Conservation (phyloP, 768 basidiomycete genomes). For the Tulasnella sp. region DNA sequence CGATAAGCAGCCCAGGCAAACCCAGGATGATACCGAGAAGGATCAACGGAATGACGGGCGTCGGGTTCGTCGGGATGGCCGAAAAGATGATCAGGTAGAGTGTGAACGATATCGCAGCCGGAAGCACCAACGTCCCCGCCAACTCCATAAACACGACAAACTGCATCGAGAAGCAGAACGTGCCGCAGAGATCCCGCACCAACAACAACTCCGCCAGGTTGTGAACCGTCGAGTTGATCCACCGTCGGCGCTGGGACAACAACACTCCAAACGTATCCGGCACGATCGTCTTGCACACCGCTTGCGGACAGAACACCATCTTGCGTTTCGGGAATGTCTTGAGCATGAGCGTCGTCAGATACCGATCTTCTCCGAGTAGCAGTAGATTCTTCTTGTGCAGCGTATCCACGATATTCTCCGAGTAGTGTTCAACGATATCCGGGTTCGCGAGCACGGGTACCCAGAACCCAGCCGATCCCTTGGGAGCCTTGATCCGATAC, state of each 20-base stretch:
- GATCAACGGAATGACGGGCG: constrained; percentile 69
- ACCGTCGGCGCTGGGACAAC: constrained; percentile 90
- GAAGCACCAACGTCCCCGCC: constrained; percentile 88
- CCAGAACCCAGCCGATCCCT: constrained; percentile 91
- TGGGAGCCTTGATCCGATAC: constrained; percentile 99
- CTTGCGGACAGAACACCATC: constrained; percentile 97
- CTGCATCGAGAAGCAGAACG: constrained; percentile 99
- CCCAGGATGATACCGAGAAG: constrained; percentile 90
- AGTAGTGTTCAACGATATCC: constrained; percentile 97
- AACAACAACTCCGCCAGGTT: constrained; percentile 90
- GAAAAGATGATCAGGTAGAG: constrained; percentile 83
- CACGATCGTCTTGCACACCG: constrained; percentile 97
- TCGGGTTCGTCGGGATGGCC: constrained; percentile 68
- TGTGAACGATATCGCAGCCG: constrained; percentile 96
- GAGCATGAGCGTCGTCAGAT: constrained; percentile 91
- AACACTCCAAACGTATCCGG: constrained; percentile 92
- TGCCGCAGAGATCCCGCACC: constrained; percentile 96
- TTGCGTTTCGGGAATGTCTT: constrained; percentile 99
- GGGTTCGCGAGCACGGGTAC: constrained; percentile 97
- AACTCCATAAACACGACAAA: constrained; percentile 99
- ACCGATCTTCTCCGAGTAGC: constrained; percentile 97
- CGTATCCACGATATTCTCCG: constrained; percentile 98
- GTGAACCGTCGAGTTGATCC: constrained; percentile 99
- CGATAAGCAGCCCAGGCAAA: constrained; percentile 88
- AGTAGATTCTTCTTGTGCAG: constrained; percentile 98